Evolutionary conservation across 2,329 filamentous ascomycete species (phyloP).

Genomic region (Cladobotryum protrusum): DNA sequence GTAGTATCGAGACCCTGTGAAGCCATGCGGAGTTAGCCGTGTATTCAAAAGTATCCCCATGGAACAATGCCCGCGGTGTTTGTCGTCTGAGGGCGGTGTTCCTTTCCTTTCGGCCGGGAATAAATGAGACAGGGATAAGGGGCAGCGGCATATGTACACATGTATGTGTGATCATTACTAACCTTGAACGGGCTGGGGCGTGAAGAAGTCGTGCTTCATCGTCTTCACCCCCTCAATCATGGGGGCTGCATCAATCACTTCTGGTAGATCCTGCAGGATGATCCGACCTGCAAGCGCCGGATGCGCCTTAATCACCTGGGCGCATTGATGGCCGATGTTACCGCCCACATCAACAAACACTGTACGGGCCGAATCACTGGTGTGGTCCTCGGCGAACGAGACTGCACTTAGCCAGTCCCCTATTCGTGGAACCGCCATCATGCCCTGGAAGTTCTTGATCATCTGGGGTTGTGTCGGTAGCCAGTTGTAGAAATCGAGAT

Average conservation of each 20-base stretch:
- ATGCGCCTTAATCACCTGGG: not conserved
- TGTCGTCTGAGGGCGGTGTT: no score
- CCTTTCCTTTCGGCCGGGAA: no score
- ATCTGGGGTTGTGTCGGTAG: not conserved
- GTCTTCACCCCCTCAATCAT: constrained; percentile 3
- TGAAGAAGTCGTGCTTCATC: constrained; percentile 20
- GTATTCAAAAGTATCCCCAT: no score
- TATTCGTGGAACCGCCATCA: not conserved
- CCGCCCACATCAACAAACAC: not conserved
- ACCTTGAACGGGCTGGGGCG: constrained; percentile 13
- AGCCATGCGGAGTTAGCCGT: no score
- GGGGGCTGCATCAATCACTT: not conserved
- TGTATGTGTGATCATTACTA: no score
- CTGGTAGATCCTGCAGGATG: not conserved
- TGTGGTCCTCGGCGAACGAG: not conserved
- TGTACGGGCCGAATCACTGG: not conserved
- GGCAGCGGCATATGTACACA: no score
- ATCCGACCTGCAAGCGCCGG: not conserved
- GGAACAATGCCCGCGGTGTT: no score
- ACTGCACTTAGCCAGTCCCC: not conserved
- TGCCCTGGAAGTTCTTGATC: not conserved
- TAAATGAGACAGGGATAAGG: no score
- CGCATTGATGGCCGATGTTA: not conserved
- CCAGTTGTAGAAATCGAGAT: not conserved
- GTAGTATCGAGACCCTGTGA: constrained; percentile 8